Evolutionary conservation across 495 filamentous ascomycete species (phyloP).

Genomic region (Podospora pseudoanserina): DNA sequence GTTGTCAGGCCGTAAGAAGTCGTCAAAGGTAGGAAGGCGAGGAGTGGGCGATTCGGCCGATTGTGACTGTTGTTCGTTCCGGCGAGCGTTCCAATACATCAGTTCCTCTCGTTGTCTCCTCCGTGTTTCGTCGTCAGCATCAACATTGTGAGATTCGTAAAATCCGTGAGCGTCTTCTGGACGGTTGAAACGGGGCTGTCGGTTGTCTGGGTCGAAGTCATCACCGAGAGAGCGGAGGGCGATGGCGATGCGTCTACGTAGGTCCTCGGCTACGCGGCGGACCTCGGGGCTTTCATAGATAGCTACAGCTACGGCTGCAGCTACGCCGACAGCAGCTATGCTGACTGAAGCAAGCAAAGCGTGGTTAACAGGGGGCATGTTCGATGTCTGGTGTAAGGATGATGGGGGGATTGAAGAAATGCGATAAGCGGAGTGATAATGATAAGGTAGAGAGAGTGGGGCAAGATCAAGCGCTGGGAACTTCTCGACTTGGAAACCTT

Average conservation of each 20-base stretch:
- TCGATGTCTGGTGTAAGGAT: not conserved
- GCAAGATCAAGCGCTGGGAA: not conserved
- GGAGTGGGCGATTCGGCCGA: not conserved
- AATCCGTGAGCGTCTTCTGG: slow-evolving; percentile 59
- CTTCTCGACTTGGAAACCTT: not conserved
- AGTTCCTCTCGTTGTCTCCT: slow-evolving; percentile 70
- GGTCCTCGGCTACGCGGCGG: slow-evolving; percentile 68
- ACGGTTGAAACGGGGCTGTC: slow-evolving; percentile 51
- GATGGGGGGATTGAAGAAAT: not conserved
- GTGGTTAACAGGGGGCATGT: slow-evolving; percentile 49
- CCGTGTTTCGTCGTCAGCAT: slow-evolving; percentile 64
- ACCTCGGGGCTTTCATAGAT: slow-evolving; percentile 83
- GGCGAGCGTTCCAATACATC: slow-evolving; percentile 58
- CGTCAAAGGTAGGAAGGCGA: slow-evolving; percentile 49
- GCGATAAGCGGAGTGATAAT: not conserved
- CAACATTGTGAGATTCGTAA: slow-evolving; percentile 50
- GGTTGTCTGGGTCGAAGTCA: slow-evolving; percentile 61
- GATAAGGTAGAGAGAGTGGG: not conserved
- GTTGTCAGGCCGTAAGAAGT: slow-evolving; percentile 46
- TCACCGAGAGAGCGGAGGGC: slow-evolving; percentile 76
- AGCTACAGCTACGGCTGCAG: slow-evolving; percentile 77
- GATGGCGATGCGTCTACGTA: slow-evolving; percentile 73
- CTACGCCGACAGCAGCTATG: slow-evolving; percentile 69
- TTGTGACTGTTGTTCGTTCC: slow-evolving; percentile 22
- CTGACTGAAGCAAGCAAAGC: slow-evolving; percentile 57